Evolutionary conservation across 768 basidiomycete species (phyloP).

Genomic region (Tremella fuciformis): DNA sequence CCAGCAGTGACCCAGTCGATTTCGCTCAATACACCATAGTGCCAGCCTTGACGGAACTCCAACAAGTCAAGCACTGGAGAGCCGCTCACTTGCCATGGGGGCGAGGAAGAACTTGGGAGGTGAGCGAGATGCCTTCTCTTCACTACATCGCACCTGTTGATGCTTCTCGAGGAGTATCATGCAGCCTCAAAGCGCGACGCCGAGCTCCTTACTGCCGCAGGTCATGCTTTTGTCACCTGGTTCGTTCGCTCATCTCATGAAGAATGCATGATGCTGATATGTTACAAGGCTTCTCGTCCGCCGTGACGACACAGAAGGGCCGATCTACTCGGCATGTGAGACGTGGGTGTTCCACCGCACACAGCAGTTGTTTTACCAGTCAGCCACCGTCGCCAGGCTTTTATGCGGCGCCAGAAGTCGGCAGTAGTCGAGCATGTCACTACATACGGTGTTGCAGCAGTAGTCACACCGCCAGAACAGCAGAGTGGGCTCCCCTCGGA

Average conservation of each 20-base stretch:
- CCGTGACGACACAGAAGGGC: constrained; percentile 23
- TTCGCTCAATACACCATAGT: too few relatives aligned
- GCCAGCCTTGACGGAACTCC: too few relatives aligned
- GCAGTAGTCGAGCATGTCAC: constrained; percentile 13
- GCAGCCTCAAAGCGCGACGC: too few relatives aligned
- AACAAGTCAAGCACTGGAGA: constrained; percentile 19
- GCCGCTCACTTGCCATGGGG: constrained; percentile 22
- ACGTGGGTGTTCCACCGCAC: constrained; percentile 31
- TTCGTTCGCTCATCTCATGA: too few relatives aligned
- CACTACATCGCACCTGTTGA: background rate
- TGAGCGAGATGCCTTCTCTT: too few relatives aligned
- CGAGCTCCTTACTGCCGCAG: too few relatives aligned
- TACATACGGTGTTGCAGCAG: constrained; percentile 35
- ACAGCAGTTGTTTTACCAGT: background rate
- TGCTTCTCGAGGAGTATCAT: too few relatives aligned
- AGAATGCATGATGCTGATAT: too few relatives aligned
- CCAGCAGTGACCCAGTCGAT: too few relatives aligned
- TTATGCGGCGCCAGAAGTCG: constrained; percentile 17
- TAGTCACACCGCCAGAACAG: constrained; percentile 32
- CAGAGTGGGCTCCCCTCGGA: constrained; percentile 20
- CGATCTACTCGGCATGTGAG: constrained; percentile 36
- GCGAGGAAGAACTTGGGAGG: constrained; percentile 23
- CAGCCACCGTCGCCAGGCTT: constrained; percentile 25
- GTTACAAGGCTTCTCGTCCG: constrained; percentile 31
- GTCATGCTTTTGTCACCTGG: too few relatives aligned